phyloP scores from a whole-genome alignment of 2,329 filamentous ascomycete species.

The Leptographium galeiforme region DNA sequence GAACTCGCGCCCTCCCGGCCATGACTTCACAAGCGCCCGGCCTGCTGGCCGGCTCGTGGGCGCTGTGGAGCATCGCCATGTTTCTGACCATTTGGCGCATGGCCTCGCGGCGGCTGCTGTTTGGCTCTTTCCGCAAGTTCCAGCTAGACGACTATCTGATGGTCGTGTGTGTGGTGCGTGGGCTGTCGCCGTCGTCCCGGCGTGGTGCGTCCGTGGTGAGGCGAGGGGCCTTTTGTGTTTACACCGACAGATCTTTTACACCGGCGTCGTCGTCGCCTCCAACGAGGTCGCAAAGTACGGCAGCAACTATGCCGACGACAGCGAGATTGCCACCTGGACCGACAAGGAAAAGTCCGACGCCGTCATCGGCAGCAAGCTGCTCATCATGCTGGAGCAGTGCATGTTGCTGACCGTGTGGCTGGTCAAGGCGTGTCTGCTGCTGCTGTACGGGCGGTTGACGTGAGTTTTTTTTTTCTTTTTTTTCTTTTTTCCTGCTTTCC shows the following conservation, averaged over 20 bases:
- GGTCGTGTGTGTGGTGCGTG: slow-evolving; percentile 30
- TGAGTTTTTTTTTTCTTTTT: slow-evolving; percentile 15
- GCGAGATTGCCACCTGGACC: slow-evolving; percentile 27
- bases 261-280: slow-evolving; percentile 27
- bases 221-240: background rate
- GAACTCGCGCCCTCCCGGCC: background rate
- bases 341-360: slow-evolving; percentile 25
- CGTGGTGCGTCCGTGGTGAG: background rate
- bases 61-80: slow-evolving; percentile 11
- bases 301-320: slow-evolving; percentile 29
- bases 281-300: slow-evolving; percentile 28
- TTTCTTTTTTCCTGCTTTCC: background rate
- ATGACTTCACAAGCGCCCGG: background rate
- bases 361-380: slow-evolving; percentile 39
- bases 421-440: slow-evolving; percentile 36
- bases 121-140: slow-evolving; percentile 32
- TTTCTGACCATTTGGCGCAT: slow-evolving; percentile 8
- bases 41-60: slow-evolving; percentile 10
- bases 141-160: slow-evolving; percentile 45
- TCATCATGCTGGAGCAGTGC: slow-evolving; percentile 38
- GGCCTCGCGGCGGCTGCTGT: slow-evolving; percentile 19
- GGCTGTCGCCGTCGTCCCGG: background rate
- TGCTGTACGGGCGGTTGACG: slow-evolving; percentile 40
- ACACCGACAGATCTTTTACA: slow-evolving; percentile 18
- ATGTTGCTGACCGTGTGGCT: slow-evolving; percentile 37